These are phyloP conservation scores for Lepiota venenata DNA, from an alignment of 768 basidiomycete genomes.

Conservation along the genomic window DNA sequence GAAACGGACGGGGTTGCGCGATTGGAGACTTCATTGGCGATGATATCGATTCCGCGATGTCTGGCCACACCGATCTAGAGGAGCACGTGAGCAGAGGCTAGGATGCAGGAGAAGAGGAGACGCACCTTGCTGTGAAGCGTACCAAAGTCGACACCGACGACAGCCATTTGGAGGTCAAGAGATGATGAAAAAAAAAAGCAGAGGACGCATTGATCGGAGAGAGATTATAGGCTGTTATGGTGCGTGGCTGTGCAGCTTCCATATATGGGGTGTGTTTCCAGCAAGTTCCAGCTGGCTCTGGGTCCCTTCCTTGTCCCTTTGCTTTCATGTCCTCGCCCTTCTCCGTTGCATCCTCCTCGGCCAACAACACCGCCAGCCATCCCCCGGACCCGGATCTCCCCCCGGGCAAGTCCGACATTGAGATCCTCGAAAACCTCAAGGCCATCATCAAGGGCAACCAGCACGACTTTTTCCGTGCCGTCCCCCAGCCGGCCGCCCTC, in stretches of 20 bases:
- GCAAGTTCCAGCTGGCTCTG: not conserved
- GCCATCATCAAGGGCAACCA: constrained; percentile 66
- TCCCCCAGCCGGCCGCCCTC: constrained; percentile 63
- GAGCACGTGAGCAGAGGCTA: not conserved
- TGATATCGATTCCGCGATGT: constrained; percentile 97
- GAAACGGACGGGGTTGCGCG: constrained; percentile 86
- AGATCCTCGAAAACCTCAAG: constrained; percentile 74
- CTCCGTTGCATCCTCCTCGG: not conserved
- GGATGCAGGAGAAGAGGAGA: not conserved
- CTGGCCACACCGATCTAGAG: constrained; percentile 90
- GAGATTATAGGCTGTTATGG: constrained; percentile 4
- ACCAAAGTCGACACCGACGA: constrained; percentile 95
- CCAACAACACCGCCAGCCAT: not conserved
- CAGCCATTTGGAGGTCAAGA: constrained; percentile 53
- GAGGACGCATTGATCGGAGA: not conserved
- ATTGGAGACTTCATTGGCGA: constrained; percentile 97
- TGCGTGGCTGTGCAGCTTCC: constrained; percentile 8
- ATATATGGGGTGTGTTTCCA: constrained; percentile 6
- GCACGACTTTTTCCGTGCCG: constrained; percentile 66
- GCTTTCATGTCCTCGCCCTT: not conserved
- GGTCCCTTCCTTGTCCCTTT: too few species aligned
- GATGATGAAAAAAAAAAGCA: not conserved
- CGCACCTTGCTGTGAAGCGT: constrained; percentile 83
- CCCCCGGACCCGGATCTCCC: constrained; percentile 24
- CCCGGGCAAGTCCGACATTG: constrained; percentile 63